These are phyloP conservation scores for Bretschneidera sinensis DNA, from an alignment of 345 rosid species.

Conservation along the genomic window DNA sequence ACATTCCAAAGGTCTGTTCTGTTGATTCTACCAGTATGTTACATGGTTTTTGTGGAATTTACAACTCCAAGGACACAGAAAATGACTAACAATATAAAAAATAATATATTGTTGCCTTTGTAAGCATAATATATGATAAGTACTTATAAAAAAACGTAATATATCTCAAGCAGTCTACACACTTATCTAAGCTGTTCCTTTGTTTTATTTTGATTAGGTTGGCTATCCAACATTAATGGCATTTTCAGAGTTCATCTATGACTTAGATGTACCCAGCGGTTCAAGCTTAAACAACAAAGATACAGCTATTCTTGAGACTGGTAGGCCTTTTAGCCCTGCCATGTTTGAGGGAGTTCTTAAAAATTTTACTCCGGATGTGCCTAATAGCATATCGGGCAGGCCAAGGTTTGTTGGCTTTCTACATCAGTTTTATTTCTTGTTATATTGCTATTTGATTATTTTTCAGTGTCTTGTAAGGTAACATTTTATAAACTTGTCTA, in stretches of 20 bases:
- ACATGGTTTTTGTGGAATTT: not conserved
- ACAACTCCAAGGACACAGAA: not conserved
- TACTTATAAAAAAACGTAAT: too few relatives aligned
- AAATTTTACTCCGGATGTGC: conserved; percentile 82
- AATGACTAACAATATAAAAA: too few relatives aligned
- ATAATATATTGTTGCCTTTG: too few relatives aligned
- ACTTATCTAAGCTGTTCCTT: conserved; percentile 2
- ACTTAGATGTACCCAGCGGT: conserved; percentile 47
- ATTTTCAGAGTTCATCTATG: conserved; percentile 60
- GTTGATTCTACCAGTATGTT: not conserved
- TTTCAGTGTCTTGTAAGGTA: not conserved
- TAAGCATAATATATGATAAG: too few relatives aligned
- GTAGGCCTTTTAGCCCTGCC: conserved; percentile 69
- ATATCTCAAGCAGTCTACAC: not conserved
- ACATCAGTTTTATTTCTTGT: not conserved
- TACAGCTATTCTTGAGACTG: conserved; percentile 42
- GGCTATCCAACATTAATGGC: conserved; percentile 75
- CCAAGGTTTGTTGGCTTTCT: conserved; percentile 60
- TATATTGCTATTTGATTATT: not conserved
- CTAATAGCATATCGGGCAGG: conserved; percentile 64
- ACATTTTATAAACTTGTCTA: not conserved
- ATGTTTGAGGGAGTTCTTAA: conserved; percentile 84
- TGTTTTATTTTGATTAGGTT: conserved; percentile 42
- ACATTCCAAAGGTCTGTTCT: conserved; percentile 55
- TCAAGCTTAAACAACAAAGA: conserved; percentile 47